Evolutionary conservation across 2,329 filamentous ascomycete species (phyloP), one percentile per base, ranked within the genome.

Genomic region (Aspergillus ochraceus): DNA sequence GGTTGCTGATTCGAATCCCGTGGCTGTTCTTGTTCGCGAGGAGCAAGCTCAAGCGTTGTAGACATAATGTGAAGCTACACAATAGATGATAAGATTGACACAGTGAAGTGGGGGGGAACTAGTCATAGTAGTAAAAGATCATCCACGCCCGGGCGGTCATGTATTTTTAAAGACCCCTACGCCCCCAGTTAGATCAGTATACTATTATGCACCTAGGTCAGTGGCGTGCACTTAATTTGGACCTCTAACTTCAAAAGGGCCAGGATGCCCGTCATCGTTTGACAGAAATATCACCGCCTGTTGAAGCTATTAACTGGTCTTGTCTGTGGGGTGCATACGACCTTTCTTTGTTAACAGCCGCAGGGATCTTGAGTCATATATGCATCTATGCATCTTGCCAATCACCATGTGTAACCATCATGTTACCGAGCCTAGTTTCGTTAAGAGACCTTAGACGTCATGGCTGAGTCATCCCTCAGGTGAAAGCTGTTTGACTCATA

Each of bases 1-100:
- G 32, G 32, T 24, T 61, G 47, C 22, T 53, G 42, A 26, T 14
- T 60, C 45, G 45, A 24, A 39, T 19, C n/a, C 29, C 19, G 45
- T 42, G 39, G 11, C 11, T 50, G 36, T 6, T 58, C 50, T 29
- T 58, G 20, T 45, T 20, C 56, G 10, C n/a, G 51, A 17, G 51
- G n/a, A 50, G n/a, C 29, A 26, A 58, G 30, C 39, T 58, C 42
- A 54, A 58, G 20, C 26, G 55, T 54, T 17, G 55, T 49, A 32
- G 51, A 39, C 55, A 57, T 52, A 36, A 46, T 49, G 22, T 4
- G 26, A 14, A 39, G 0, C 19, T 39, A 4, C 3, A 32, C 32
- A 12, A 52, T 14, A 45, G 19, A 45, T 19, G 19, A 17, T 11
- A 19, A 47, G 12, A 47, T 12, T 12, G 19, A 47, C 4, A n/a